A percentile compares a stretch with the other conserved stretches of the same genome.
These are phyloP conservation scores for Suillus americanus DNA, from an alignment of 768 basidiomycete genomes.

Conservation along the genomic window DNA sequence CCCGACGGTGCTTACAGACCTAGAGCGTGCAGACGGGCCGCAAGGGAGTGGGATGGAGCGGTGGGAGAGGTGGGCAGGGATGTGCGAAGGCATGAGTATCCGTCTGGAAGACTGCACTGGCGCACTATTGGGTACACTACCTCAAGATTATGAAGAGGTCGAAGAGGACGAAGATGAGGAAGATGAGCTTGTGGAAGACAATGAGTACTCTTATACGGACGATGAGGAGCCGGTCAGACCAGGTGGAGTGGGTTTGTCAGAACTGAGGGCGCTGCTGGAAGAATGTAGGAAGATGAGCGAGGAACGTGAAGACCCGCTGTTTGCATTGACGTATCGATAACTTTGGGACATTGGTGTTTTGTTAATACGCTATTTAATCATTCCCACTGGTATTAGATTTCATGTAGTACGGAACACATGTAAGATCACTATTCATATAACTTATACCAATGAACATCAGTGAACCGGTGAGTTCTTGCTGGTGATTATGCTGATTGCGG, in stretches of 20 bases:
- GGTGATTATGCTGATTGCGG: no score
- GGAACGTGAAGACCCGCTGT: constrained; percentile 27
- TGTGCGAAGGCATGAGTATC: constrained; percentile 47
- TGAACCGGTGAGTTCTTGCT: no score
- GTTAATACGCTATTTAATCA: not conserved
- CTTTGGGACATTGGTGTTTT: not conserved
- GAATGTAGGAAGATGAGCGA: constrained; percentile 52
- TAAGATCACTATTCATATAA: not conserved
- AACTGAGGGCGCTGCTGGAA: constrained; percentile 54
- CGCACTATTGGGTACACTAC: constrained; percentile 48
- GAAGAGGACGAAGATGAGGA: constrained; percentile 35
- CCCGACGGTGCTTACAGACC: constrained; percentile 49
- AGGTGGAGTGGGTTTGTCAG: constrained; percentile 32
- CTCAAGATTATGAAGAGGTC: constrained; percentile 31
- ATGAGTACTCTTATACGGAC: constrained; percentile 33
- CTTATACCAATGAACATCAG: not conserved
- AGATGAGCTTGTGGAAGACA: constrained; percentile 13
- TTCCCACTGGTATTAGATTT: not conserved
- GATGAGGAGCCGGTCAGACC: constrained; percentile 26
- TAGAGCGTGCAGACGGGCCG: constrained; percentile 58
- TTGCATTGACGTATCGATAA: constrained; percentile 16
- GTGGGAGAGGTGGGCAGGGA: constrained; percentile 72
- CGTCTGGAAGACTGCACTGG: constrained; percentile 80
- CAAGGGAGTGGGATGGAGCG: constrained; percentile 41
- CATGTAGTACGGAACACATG: not conserved